These are phyloP conservation scores for Yamadazyma membranifaciens DNA, from an alignment of 1,139 yeast species.

Conservation along the genomic window DNA sequence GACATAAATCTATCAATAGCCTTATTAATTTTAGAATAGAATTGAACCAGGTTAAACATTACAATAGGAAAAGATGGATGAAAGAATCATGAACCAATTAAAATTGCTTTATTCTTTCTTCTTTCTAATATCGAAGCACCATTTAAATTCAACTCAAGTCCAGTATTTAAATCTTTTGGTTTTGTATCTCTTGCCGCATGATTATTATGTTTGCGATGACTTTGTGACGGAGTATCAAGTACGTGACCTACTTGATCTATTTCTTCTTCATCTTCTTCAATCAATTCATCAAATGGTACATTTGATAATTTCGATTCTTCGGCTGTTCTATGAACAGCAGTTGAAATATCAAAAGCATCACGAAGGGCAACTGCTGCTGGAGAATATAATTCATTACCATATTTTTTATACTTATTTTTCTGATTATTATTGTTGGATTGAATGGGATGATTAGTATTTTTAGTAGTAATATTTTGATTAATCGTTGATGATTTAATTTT, in stretches of 20 bases:
- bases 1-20: slow-evolving; percentile 3
- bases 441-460: slow-evolving; percentile 24
- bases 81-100: slow-evolving; percentile 9
- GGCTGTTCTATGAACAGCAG: slow-evolving; percentile 91
- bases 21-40: no score
- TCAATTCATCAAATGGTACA: slow-evolving; percentile 24
- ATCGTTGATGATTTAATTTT: background rate
- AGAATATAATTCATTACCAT: slow-evolving; percentile 47
- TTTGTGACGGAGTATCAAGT: slow-evolving; percentile 19
- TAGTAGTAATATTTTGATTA: slow-evolving; percentile 1
- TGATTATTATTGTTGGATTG: slow-evolving; percentile 19
- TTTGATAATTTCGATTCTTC: slow-evolving; percentile 67
- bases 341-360: slow-evolving; percentile 92
- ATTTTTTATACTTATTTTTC: slow-evolving; percentile 22
- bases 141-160: slow-evolving; percentile 70
- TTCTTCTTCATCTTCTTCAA: slow-evolving; percentile 40
- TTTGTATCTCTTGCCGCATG: slow-evolving; percentile 16
- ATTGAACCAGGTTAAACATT: no score
- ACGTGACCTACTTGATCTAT: slow-evolving; percentile 17
- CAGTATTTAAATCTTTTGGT: slow-evolving; percentile 18
- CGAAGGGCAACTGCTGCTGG: slow-evolving; percentile 92
- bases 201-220: slow-evolving; percentile 5
- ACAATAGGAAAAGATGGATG: no score
- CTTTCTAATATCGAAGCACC: slow-evolving; percentile 83
- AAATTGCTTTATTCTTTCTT: slow-evolving; percentile 42